Conservation (phyloP, 805 yeast species). For the Ogataea thermomethanolica region DNA sequence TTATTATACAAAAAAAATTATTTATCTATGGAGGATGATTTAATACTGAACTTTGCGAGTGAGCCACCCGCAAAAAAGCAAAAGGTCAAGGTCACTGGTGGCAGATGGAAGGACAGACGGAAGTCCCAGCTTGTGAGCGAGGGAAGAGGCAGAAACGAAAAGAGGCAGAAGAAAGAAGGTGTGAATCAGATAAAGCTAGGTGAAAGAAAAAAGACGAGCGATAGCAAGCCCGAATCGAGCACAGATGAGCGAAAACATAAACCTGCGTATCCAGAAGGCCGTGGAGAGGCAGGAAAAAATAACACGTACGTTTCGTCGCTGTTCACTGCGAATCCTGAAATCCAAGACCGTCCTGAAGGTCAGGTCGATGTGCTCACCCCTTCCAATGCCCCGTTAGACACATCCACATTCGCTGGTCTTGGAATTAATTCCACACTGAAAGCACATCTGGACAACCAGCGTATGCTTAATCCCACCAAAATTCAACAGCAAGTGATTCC, state of each 20-base stretch:
- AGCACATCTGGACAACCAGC: slow-evolving; percentile 50
- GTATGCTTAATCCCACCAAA: slow-evolving; percentile 69
- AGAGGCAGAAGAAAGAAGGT: slow-evolving; percentile 12
- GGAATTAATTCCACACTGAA: slow-evolving; percentile 58
- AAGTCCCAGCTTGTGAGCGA: slow-evolving; percentile 49
- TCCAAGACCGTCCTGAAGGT: slow-evolving; percentile 37
- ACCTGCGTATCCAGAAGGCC: slow-evolving; percentile 39
- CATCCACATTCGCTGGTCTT: slow-evolving; percentile 66
- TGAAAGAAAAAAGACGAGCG: not conserved
- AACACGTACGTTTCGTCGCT: slow-evolving; percentile 80
- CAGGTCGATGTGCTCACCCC: slow-evolving; percentile 38
- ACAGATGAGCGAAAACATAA: slow-evolving; percentile 4
- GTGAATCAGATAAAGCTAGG: slow-evolving; percentile 15
- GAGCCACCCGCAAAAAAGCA: slow-evolving; percentile 19
- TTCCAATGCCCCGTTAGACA: slow-evolving; percentile 86
- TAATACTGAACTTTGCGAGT: slow-evolving; percentile 70
- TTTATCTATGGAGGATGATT: slow-evolving; percentile 52
- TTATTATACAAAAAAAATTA: slow-evolving; percentile 6
- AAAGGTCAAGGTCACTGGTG: slow-evolving; percentile 54
- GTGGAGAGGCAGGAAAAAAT: slow-evolving; percentile 55
- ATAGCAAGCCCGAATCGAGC: too few species aligned
- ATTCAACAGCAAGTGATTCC: slow-evolving; percentile 85
- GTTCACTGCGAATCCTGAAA: slow-evolving; percentile 67
- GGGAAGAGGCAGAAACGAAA: slow-evolving; percentile 38
- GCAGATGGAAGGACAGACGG: slow-evolving; percentile 80